Evolutionary conservation across 805 yeast genomes (phyloP).

Genomic region (Kluyveromyces lactis): DNA sequence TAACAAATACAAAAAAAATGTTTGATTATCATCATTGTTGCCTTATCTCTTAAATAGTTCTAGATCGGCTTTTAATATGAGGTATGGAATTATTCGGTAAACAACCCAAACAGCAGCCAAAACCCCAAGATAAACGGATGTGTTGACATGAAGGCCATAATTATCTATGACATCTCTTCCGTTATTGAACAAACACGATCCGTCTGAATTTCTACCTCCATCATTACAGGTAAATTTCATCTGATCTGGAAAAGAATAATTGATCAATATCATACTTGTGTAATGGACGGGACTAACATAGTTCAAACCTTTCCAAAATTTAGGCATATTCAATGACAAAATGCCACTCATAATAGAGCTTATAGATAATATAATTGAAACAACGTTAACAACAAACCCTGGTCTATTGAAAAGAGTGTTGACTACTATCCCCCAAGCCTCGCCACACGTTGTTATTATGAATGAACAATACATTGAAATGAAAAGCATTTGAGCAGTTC

Average conservation of each 20-base stretch:
- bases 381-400: slow-evolving; percentile 72
- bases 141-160: slow-evolving; percentile 37
- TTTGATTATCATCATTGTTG: neutral
- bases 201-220: slow-evolving; percentile 28
- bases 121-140: slow-evolving; percentile 32
- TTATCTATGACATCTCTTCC: slow-evolving; percentile 51
- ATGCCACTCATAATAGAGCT: slow-evolving; percentile 83
- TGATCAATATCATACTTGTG: slow-evolving; percentile 52
- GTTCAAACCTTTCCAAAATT: slow-evolving; percentile 59
- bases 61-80: slow-evolving; percentile 20
- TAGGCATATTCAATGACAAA: slow-evolving; percentile 69
- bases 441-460: slow-evolving; percentile 64
- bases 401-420: slow-evolving; percentile 65
- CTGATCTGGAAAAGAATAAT: slow-evolving; percentile 46
- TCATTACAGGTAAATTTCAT: slow-evolving; percentile 44
- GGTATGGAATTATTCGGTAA: slow-evolving; percentile 20
- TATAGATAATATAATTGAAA: slow-evolving; percentile 55
- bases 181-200: slow-evolving; percentile 39
- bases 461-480: slow-evolving; percentile 47
- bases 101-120: slow-evolving; percentile 21
- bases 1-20: too few relatives aligned
- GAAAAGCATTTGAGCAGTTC: slow-evolving; percentile 60
- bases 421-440: slow-evolving; percentile 73
- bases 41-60: slow-evolving; percentile 22
- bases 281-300: slow-evolving; percentile 74